Percentiles rank a stretch among this genome's conserved stretches.
Conservation (phyloP, 176 grass and related monocot species). For the Phyllostachys edulis region DNA sequence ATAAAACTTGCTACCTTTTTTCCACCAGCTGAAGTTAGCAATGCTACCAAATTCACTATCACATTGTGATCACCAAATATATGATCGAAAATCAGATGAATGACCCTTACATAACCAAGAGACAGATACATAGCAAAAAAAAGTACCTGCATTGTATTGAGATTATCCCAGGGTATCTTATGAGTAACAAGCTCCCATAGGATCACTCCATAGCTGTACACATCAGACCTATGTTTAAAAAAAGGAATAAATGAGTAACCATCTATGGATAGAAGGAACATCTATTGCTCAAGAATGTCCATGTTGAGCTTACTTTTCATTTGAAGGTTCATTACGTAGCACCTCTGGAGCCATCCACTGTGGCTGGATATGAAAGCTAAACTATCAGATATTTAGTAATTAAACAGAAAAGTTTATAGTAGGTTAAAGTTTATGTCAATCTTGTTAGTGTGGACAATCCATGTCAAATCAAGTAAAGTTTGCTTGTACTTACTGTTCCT, state of each 20-base stretch:
- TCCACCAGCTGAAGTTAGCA: neutral
- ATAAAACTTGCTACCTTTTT: neutral
- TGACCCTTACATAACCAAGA: neutral
- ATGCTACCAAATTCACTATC: neutral
- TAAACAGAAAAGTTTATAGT: constrained; percentile 23
- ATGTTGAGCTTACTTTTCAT: constrained; percentile 64
- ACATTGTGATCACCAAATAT: neutral
- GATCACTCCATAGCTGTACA: constrained; percentile 90
- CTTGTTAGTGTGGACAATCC: neutral
- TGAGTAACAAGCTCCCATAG: constrained; percentile 91
- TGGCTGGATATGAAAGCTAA: constrained; percentile 51
- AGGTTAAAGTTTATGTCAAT: constrained; percentile 21
- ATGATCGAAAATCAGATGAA: neutral
- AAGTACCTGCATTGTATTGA: constrained; percentile 82
- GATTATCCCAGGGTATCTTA: constrained; percentile 94
- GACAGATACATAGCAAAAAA: neutral
- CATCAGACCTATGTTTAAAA: constrained; percentile 69
- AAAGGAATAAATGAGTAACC: neutral
- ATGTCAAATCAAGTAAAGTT: neutral
- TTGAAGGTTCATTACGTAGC: constrained; percentile 84
- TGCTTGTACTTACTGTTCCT: constrained; percentile 74
- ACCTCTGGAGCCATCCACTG: constrained; percentile 99
- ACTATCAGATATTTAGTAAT: constrained; percentile 32
- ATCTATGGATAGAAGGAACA: neutral
- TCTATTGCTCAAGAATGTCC: neutral